phyloP scores from a whole-genome alignment of 2,329 filamentous ascomycete species.

The Fusarium verticillioides region DNA sequence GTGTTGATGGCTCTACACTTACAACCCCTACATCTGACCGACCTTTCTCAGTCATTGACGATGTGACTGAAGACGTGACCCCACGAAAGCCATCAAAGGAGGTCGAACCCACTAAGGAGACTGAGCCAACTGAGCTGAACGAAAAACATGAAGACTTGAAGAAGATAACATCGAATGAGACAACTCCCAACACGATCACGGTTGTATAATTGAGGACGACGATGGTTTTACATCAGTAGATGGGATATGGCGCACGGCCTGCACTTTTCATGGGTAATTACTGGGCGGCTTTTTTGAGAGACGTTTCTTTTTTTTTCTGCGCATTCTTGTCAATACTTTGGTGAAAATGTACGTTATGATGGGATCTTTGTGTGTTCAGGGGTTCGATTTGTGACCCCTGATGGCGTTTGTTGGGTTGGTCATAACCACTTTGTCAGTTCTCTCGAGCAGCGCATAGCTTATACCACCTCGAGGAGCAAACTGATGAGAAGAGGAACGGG shows the following conservation, averaged over 20 bases:
- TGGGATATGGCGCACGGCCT: slow-evolving; percentile 35
- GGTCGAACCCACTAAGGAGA: slow-evolving; percentile 37
- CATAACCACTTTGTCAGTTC: slow-evolving; percentile 33
- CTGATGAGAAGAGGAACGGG: slow-evolving; percentile 23
- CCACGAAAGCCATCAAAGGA: slow-evolving; percentile 45
- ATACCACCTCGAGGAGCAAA: slow-evolving; percentile 31
- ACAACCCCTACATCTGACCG: slow-evolving; percentile 54
- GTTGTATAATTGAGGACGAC: slow-evolving; percentile 42
- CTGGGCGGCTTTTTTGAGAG: slow-evolving; percentile 33
- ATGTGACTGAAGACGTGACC: slow-evolving; percentile 47
- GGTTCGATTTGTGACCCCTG: slow-evolving; percentile 7
- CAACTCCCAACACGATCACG: slow-evolving; percentile 41
- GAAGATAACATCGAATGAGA: slow-evolving; percentile 41
- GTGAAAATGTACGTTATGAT: slow-evolving; percentile 41
- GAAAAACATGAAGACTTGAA: slow-evolving; percentile 38
- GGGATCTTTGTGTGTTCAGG: slow-evolving; percentile 31
- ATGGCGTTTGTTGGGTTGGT: slow-evolving; percentile 40
- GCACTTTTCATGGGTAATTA: slow-evolving; percentile 36
- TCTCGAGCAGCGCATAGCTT: slow-evolving; percentile 40
- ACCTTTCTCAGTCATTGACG: slow-evolving; percentile 48
- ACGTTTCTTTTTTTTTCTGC: slow-evolving; percentile 23
- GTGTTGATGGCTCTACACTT: slow-evolving; percentile 51
- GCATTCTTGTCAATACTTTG: slow-evolving; percentile 45
- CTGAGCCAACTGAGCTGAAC: slow-evolving; percentile 32
- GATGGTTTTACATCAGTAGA: slow-evolving; percentile 39